Evolutionary conservation across 2,329 filamentous ascomycete genomes (phyloP), one percentile per base, ranked within the genome.

Genomic region (Cytospora chrysosperma): DNA sequence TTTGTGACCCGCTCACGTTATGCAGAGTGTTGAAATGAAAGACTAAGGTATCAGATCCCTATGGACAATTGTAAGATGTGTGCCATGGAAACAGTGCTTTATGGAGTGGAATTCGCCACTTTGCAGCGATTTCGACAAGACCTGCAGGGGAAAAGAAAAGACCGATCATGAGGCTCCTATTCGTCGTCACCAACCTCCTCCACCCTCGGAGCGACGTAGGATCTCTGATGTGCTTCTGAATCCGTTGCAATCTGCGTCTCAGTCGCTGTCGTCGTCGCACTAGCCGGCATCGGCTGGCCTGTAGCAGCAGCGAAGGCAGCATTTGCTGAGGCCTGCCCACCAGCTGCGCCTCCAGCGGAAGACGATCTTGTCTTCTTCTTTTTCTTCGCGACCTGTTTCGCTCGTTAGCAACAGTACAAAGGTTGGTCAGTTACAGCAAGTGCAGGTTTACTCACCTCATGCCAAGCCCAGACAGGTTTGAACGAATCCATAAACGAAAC

Each of bases 401-500:
- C 37, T 30, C 28, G 51, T 64, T 32, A 61, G 54, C 55, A n/a
- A 40, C 6, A 8, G 40, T 26, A 6, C n/a, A n/a, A 8, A n/a
- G 26, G 9, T 19, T 3, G 3, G 27, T n/a, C 5, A 7, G 19
- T 19, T 6, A 15, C 8, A 54, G 57, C 59, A 6, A 27, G 17
- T 27, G 63, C 5, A 17, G 19, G 26, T 63, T 5, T 19, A 77
- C 85, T 76, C 74, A 96, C 92, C 86, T 97, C 93, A 76, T 99
- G 95, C 95, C 95, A 99, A 65, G 92, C 95, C 94, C 95, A 99
- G 7, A 97, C 79, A 24, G 95, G 95, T 73, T 89, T 89, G 84
- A 99, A 99, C 72, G 91, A 96, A 75, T 99, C 95, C 77, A 99
- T 90, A 79, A 99, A 98, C 9, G 94, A 96, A 30, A 99, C 95